These are phyloP conservation scores for Talinum fruticosum DNA, from an alignment of 148 eudicot genomes.

Conservation along the genomic window DNA sequence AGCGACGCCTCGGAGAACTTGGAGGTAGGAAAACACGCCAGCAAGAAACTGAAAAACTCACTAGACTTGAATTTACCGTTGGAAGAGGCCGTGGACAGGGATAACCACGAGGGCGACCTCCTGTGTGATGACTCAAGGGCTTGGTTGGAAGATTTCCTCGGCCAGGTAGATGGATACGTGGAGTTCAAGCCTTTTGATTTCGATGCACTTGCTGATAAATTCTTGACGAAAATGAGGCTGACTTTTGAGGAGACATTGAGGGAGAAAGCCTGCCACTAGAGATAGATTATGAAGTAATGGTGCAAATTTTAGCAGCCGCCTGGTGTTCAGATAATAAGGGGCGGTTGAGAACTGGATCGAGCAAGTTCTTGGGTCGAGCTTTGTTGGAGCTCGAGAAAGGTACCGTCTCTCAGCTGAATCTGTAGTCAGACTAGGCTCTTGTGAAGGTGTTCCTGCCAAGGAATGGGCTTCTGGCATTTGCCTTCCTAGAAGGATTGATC, in stretches of 20 bases:
- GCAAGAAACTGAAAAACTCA: slow-evolving; percentile 6
- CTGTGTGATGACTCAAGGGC: slow-evolving; percentile 33
- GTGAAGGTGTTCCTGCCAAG: slow-evolving; percentile 40
- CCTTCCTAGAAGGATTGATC: slow-evolving; percentile 56
- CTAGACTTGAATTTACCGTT: slow-evolving; percentile 74
- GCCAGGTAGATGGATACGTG: slow-evolving; percentile 53
- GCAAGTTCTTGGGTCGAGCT: slow-evolving; percentile 43
- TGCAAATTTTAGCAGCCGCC: slow-evolving; percentile 75
- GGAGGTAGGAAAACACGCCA: slow-evolving; percentile 21
- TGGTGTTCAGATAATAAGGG: slow-evolving; percentile 43
- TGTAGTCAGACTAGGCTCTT: slow-evolving; percentile 48
- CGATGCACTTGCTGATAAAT: slow-evolving; percentile 49
- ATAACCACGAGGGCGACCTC: slow-evolving; percentile 27
- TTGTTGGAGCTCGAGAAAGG: slow-evolving; percentile 47
- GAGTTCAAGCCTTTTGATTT: slow-evolving; percentile 66
- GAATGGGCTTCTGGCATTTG: slow-evolving; percentile 41
- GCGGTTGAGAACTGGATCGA: slow-evolving; percentile 64
- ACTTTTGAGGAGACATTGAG: slow-evolving; percentile 37
- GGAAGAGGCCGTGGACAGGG: slow-evolving; percentile 18
- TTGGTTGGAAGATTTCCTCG: slow-evolving; percentile 69
- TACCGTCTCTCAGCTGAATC: slow-evolving; percentile 32
- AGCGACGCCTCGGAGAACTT: slow-evolving; percentile 21
- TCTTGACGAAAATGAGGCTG: slow-evolving; percentile 38
- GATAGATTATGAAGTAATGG: slow-evolving; percentile 63
- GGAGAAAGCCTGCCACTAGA: slow-evolving; percentile 37